These are phyloP conservation scores for Saturnispora saitoi DNA, from an alignment of 805 yeast genomes.

Conservation along the genomic window DNA sequence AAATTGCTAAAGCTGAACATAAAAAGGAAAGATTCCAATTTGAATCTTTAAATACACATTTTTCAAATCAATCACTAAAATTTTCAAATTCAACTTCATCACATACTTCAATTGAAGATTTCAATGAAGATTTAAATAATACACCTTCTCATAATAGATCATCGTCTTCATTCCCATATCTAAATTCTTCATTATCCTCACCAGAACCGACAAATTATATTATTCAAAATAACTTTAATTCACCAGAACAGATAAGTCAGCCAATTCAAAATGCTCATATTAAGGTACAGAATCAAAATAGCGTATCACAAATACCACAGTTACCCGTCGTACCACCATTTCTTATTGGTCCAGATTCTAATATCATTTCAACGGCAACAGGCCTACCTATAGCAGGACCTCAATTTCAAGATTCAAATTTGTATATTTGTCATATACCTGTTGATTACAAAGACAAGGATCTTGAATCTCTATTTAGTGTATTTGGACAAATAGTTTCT, in stretches of 20 bases:
- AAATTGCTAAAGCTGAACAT: constrained; percentile 41
- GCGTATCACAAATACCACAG: not conserved
- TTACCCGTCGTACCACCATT: constrained; percentile 17
- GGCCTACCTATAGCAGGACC: constrained; percentile 39
- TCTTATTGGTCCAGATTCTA: constrained; percentile 24
- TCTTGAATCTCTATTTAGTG: constrained; percentile 33
- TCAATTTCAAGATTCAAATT: constrained; percentile 57
- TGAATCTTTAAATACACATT: constrained; percentile 17
- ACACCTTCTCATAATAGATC: not conserved
- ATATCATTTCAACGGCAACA: constrained; percentile 22
- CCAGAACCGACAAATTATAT: not conserved
- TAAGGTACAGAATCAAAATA: not conserved
- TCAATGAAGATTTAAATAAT: not conserved
- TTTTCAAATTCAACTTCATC: not conserved
- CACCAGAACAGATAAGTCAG: not conserved
- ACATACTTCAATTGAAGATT: not conserved
- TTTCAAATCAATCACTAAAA: not conserved
- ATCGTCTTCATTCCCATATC: not conserved
- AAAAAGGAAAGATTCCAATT: constrained; percentile 23
- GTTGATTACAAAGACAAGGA: constrained; percentile 46
- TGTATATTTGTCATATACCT: constrained; percentile 62
- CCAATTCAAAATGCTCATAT: not conserved
- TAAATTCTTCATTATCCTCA: not conserved
- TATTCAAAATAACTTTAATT: not conserved
- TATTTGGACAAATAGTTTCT: constrained; percentile 45